Evolutionary conservation across 2,329 filamentous ascomycete genomes (phyloP).

Genomic region (Hypoxylon sp.): DNA sequence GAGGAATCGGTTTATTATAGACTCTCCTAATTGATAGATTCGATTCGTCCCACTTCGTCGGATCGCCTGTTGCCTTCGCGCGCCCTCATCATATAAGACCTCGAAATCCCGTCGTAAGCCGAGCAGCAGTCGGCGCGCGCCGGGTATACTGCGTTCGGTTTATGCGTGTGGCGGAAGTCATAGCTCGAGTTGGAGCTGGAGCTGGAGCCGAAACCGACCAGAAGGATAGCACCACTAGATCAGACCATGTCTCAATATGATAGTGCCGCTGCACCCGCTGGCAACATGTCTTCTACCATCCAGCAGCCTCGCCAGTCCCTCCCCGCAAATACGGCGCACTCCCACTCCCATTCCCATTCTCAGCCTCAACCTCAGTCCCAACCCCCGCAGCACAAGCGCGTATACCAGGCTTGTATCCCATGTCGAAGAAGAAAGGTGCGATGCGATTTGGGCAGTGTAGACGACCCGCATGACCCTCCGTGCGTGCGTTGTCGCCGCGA

Average conservation of each 20-base stretch:
- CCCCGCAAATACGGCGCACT: slow-evolving; percentile 38
- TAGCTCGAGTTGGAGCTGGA: slow-evolving; percentile 37
- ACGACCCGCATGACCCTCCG: slow-evolving; percentile 93
- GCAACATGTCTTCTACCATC: slow-evolving; percentile 38
- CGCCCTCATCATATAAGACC: slow-evolving; percentile 49
- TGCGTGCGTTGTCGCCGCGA: slow-evolving; percentile 95
- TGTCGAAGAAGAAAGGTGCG: slow-evolving; percentile 74
- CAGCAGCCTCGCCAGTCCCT: slow-evolving; percentile 44
- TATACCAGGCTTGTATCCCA: slow-evolving; percentile 75
- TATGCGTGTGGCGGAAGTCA: slow-evolving; percentile 34
- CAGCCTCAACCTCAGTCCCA: slow-evolving; percentile 36
- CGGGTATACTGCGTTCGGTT: slow-evolving; percentile 33
- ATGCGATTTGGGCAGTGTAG: slow-evolving; percentile 80
- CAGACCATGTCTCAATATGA: slow-evolving; percentile 47
- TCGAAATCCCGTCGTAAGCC: slow-evolving; percentile 56
- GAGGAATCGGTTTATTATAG: slow-evolving; percentile 39
- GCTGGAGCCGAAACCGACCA: slow-evolving; percentile 30
- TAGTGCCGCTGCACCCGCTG: slow-evolving; percentile 37
- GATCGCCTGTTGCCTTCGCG: slow-evolving; percentile 36
- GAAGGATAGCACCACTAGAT: slow-evolving; percentile 40
- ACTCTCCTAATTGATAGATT: slow-evolving; percentile 41
- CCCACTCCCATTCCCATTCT: slow-evolving; percentile 30
- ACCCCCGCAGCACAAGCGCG: slow-evolving; percentile 68
- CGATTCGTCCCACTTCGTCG: slow-evolving; percentile 40
- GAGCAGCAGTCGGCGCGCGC: slow-evolving; percentile 47